phyloP scores from a whole-genome alignment of 805 yeast genomes.

The Saccharomycopsis vini region DNA sequence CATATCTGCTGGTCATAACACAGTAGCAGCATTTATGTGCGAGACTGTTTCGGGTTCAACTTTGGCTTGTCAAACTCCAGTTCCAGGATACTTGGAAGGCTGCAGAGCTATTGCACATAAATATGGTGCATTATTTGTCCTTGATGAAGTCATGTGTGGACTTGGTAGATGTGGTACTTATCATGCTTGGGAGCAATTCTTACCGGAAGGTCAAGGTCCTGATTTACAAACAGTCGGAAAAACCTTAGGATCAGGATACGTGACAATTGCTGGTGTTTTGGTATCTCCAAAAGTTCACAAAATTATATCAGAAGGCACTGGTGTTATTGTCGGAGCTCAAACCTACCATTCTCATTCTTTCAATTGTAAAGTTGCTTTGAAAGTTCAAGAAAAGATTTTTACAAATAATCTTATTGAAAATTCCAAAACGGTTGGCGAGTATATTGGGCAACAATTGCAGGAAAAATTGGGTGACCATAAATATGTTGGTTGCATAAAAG shows the following conservation, averaged over 20 bases:
- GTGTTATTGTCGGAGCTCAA: constrained; percentile 36
- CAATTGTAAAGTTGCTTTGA: constrained; percentile 38
- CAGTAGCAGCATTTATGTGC: constrained; percentile 35
- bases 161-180: constrained; percentile 42
- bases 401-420: constrained; percentile 31
- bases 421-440: constrained; percentile 34
- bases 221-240: constrained; percentile 42
- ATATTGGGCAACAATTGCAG: constrained; percentile 31
- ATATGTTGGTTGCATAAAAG: constrained; percentile 44
- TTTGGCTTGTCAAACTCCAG: constrained; percentile 34
- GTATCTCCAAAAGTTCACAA: constrained; percentile 30
- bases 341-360: constrained; percentile 41
- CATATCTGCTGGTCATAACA: constrained; percentile 34
- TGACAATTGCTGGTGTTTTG: constrained; percentile 37
- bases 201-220: constrained; percentile 33
- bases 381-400: constrained; percentile 35
- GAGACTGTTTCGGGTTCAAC: constrained; percentile 43
- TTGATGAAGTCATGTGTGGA: constrained; percentile 52
- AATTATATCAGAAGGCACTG: constrained; percentile 30
- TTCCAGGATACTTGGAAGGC: constrained; percentile 39
- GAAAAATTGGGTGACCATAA: constrained; percentile 25
- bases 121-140: constrained; percentile 40
- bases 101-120: constrained; percentile 38
- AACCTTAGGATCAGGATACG: constrained; percentile 40
- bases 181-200: constrained; percentile 36